Conservation (phyloP, 2,329 filamentous ascomycete species). For the Simplicillium aogashimaense region DNA sequence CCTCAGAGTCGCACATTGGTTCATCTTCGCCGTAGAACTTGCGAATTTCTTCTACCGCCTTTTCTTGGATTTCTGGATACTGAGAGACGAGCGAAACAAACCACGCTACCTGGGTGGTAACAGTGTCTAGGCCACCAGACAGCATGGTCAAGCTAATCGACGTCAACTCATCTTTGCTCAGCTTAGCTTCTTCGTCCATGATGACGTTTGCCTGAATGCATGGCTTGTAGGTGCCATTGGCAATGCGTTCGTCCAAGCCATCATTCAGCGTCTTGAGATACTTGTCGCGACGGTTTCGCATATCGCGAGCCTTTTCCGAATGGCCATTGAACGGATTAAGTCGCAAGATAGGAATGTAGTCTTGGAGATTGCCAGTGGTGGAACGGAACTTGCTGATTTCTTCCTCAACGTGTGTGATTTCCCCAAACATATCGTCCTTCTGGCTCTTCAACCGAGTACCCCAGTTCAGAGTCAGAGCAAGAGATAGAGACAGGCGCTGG, state of each 20-base stretch:
- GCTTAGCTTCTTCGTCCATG: slow-evolving; percentile 49
- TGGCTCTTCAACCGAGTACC: slow-evolving; percentile 48
- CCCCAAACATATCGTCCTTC: slow-evolving; percentile 49
- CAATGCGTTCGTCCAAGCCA: slow-evolving; percentile 50
- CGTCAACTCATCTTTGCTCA: slow-evolving; percentile 52
- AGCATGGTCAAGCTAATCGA: slow-evolving; percentile 61
- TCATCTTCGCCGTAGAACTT: slow-evolving; percentile 39
- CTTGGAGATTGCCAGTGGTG: slow-evolving; percentile 51
- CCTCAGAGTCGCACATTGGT: slow-evolving; percentile 48
- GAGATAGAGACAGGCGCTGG: slow-evolving; percentile 51
- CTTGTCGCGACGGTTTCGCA: slow-evolving; percentile 48
- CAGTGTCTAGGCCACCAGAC: slow-evolving; percentile 55
- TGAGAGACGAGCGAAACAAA: slow-evolving; percentile 50
- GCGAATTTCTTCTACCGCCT: slow-evolving; percentile 45
- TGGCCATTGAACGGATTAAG: slow-evolving; percentile 53
- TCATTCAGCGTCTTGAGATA: slow-evolving; percentile 48
- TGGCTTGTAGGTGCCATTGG: slow-evolving; percentile 47
- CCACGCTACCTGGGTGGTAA: slow-evolving; percentile 57
- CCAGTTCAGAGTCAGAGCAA: slow-evolving; percentile 57
- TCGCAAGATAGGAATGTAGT: slow-evolving; percentile 49
- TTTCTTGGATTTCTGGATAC: slow-evolving; percentile 51
- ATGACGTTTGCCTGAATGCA: slow-evolving; percentile 62
- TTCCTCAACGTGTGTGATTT: slow-evolving; percentile 54
- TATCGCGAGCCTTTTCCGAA: slow-evolving; percentile 46
- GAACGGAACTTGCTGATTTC: slow-evolving; percentile 49